phyloP scores from a whole-genome alignment of 148 eudicot genomes.

The Arbutus unedo region DNA sequence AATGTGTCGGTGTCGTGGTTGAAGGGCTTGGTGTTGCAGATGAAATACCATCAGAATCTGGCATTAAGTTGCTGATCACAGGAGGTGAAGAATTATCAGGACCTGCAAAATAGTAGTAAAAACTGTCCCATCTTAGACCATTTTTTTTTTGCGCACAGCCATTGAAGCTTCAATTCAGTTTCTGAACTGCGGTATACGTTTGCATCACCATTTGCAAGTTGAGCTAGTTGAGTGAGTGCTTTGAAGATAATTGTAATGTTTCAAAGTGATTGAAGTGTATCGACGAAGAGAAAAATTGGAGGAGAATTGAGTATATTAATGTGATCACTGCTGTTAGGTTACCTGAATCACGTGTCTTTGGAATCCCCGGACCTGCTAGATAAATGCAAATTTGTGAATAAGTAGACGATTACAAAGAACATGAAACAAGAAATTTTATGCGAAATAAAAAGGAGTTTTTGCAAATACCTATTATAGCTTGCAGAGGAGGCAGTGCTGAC shows the following conservation, averaged over 20 bases:
- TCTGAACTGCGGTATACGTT: not conserved
- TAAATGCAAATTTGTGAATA: not conserved
- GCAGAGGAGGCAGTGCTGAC: constrained; percentile 31
- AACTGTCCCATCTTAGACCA: not conserved
- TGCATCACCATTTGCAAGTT: not conserved
- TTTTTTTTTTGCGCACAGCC: not conserved
- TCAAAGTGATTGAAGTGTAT: not conserved
- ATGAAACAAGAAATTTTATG: not conserved
- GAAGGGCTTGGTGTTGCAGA: constrained; percentile 6
- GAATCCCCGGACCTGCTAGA: constrained; percentile 13
- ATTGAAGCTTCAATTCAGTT: not conserved
- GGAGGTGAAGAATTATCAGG: constrained; percentile 11
- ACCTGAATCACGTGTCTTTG: not conserved
- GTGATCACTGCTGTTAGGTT: not conserved
- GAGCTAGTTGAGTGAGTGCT: not conserved
- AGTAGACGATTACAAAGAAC: not conserved
- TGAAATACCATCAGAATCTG: constrained; percentile 12
- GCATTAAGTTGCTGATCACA: not conserved
- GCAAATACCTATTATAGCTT: constrained; percentile 23
- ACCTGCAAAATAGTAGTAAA: constrained; percentile 18
- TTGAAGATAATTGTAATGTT: not conserved
- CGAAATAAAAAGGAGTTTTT: not conserved
- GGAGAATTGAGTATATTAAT: not conserved
- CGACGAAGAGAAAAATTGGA: not conserved
- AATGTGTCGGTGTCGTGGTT: not conserved